These are phyloP conservation scores for Chytriomyces confervae DNA, from an alignment of 192 early-diverging fungal species.

Conservation along the genomic window DNA sequence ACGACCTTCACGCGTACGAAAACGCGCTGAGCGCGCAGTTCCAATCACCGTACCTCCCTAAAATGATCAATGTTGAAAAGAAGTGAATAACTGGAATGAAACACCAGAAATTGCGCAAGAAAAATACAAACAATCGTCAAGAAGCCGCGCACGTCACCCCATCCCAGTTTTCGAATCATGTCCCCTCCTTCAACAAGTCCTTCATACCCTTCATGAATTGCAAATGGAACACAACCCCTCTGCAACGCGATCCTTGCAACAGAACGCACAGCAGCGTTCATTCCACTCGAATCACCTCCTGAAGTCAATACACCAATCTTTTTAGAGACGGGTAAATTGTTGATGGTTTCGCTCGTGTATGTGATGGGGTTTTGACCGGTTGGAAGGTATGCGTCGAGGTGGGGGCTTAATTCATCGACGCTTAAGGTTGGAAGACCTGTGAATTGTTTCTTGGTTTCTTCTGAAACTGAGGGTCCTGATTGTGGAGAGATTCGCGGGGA, in stretches of 20 bases:
- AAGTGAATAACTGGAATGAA: too few relatives aligned
- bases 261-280: constrained; percentile 94
- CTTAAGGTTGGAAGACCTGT: constrained; percentile 21
- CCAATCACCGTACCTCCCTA: constrained; percentile 94
- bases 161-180: constrained; percentile 80
- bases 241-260: constrained; percentile 88
- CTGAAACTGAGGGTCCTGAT: constrained; percentile 5
- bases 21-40: constrained; percentile 87
- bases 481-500: constrained; percentile 28
- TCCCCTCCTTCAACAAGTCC: constrained; percentile 90
- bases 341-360: background rate
- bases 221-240: constrained; percentile 81
- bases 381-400: constrained; percentile 11
- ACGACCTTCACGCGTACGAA: constrained; percentile 85
- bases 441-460: background rate
- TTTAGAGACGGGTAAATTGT: constrained; percentile 45
- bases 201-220: constrained; percentile 95
- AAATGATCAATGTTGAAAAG: background rate
- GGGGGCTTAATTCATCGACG: constrained; percentile 4
- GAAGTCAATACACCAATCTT: constrained; percentile 93
- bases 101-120: too few relatives aligned
- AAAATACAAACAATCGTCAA: constrained; percentile 66
- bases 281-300: constrained; percentile 96
- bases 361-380: constrained; percentile 1
- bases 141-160: constrained; percentile 92